A percentile compares a stretch with the other conserved stretches of the same genome.
phyloP scores from a whole-genome alignment of 768 basidiomycete species.

The Termitomyces sp. region DNA sequence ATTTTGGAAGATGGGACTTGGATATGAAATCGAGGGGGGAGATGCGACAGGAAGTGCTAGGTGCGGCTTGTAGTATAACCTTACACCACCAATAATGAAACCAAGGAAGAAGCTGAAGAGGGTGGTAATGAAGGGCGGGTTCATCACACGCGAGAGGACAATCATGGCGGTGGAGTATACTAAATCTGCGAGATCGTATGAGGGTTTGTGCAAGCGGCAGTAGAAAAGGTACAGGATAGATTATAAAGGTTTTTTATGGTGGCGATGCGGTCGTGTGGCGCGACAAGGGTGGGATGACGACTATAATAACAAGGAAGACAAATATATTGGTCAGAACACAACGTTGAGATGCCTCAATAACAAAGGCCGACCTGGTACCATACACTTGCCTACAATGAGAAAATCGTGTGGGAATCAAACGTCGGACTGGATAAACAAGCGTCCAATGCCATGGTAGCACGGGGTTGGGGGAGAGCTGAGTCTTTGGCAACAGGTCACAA shows the following conservation, averaged over 20 bases:
- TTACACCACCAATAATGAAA: not conserved
- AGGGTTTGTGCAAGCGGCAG: not conserved
- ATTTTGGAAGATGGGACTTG: not conserved
- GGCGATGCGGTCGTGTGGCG: not conserved
- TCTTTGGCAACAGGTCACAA: too few species aligned
- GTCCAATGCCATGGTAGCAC: not conserved
- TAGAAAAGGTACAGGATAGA: not conserved
- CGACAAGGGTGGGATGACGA: not conserved
- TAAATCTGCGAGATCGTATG: too few species aligned
- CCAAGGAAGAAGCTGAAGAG: not conserved
- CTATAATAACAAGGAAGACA: not conserved
- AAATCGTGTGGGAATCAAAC: not conserved
- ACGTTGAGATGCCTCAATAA: not conserved
- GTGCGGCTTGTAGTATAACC: not conserved
- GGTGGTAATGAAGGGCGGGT: not conserved
- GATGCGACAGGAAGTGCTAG: not conserved
- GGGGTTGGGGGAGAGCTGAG: too few species aligned
- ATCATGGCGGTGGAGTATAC: not conserved
- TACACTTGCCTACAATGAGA: not conserved
- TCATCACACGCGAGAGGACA: not conserved
- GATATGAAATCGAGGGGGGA: not conserved
- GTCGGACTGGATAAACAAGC: not conserved
- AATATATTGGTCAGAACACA: not conserved
- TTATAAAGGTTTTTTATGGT: not conserved
- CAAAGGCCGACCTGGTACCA: not conserved